Base-by-base conservation (phyloP, 148 eudicot species). In the Silene latifolia region DNA sequence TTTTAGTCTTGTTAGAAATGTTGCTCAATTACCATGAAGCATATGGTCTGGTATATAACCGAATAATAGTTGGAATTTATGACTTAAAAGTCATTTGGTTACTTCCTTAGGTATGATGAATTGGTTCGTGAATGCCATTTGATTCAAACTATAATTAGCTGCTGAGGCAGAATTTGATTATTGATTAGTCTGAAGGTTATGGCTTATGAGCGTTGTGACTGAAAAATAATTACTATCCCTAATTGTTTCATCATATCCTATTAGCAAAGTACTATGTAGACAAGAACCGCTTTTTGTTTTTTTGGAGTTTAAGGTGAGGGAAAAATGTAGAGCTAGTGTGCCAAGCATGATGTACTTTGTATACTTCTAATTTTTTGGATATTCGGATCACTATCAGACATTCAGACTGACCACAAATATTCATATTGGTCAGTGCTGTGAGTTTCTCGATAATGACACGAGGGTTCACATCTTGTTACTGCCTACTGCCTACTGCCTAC, bases 241-340 rank as follows among this genome's bases (percentile, higher is more conserved):
- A 39, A 39, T 39, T 7, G 44, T 0, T 39, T 39, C 5, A 32
- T 32, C 1, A 17, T 32, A 10, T n/a, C 13, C 4, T 67, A 39
- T 19, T 42, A 66, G 69, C 14, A 23, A 66, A 66, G 48, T 32
- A 39, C 47, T 66, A 32, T 1, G 1, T 39, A 6, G 44, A 39
- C 44, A 39, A 39, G 44, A 39, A 27, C 87, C 89, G 0, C 81
- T 90, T 10, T 25, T 24, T 32, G 47, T 64, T 42, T 14, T 14
- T 64, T 10, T 18, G 18, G 51, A 8, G 7, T 25, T 39, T 63
- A 23, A 60, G 23, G 63, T 2, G 67, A 63, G 44, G 67, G 39
- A 4, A 14, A 23, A 29, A 63, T 27, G 39, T 17, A 27, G 44
- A 27, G 42, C 39, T 29, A 27, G 29, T 29, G 19, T 63, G 39